These are phyloP conservation scores for Arthrocladium fulminans DNA, from an alignment of 2,329 filamentous ascomycete species.

Conservation along the genomic window DNA sequence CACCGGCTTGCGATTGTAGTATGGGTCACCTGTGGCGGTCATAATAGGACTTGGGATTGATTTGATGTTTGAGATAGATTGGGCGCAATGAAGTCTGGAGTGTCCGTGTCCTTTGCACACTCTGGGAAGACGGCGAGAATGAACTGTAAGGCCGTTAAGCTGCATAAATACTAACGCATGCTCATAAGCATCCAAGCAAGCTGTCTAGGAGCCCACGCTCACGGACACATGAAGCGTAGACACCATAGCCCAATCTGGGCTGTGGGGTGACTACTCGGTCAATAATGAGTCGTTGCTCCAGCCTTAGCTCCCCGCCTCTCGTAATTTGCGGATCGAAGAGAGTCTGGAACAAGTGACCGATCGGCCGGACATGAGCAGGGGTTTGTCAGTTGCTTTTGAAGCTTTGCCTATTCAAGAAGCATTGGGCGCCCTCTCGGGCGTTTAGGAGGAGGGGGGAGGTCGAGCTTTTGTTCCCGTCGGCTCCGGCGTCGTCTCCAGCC, in stretches of 20 bases:
- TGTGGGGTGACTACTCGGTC: background rate
- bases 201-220: background rate
- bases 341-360: background rate
- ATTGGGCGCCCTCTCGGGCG: too few species aligned
- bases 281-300: background rate
- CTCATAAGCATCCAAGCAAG: background rate
- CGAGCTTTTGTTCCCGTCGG: too few species aligned
- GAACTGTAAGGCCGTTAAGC: background rate
- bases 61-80: background rate
- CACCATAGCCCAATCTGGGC: background rate
- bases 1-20: slow-evolving; percentile 20
- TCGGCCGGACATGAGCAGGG: background rate
- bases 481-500: too few species aligned
- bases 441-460: too few species aligned
- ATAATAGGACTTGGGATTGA: background rate
- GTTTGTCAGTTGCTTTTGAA: background rate
- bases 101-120: background rate
- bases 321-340: background rate
- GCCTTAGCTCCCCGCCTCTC: background rate
- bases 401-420: background rate
- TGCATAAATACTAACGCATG: slow-evolving; percentile 1
- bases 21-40: slow-evolving; percentile 14
- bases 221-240: background rate
- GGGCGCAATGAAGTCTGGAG: background rate
- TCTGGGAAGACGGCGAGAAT: background rate